Evolutionary conservation across 2,329 filamentous ascomycete genomes (phyloP).

Genomic region (Pyricularia grisea): DNA sequence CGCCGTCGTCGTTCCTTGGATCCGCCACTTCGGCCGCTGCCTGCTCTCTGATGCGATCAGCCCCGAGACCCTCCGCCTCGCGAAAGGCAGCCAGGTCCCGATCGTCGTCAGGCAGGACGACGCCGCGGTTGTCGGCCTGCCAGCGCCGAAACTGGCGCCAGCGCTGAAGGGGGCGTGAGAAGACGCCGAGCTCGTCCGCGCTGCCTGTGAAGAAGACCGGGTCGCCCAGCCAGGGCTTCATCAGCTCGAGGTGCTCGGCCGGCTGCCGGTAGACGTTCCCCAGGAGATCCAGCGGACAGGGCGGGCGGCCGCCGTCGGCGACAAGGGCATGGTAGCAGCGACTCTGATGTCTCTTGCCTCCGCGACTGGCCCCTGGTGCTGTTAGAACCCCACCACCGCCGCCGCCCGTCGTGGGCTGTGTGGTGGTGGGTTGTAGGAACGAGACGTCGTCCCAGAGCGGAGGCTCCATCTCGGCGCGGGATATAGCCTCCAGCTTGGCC

Average conservation of each 20-base stretch:
- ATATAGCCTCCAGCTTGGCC: not conserved
- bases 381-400: too few species aligned
- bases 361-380: too few species aligned
- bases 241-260: not conserved
- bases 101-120: not conserved
- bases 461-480: not conserved
- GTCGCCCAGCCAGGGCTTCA: not conserved
- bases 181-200: not conserved
- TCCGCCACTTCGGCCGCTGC: too few species aligned
- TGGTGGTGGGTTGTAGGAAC: not conserved
- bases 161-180: not conserved
- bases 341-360: not conserved
- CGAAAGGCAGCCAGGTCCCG: not conserved
- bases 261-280: not conserved
- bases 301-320: not conserved
- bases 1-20: too few species aligned
- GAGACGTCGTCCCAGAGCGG: not conserved
- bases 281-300: not conserved
- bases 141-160: not conserved
- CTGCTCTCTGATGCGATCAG: too few species aligned
- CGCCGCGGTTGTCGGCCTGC: conserved; percentile 1
- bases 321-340: not conserved
- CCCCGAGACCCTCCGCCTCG: not conserved
- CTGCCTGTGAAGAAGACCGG: not conserved
- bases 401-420: not conserved